These are phyloP conservation scores for Phialophora tarda DNA, from an alignment of 2,329 filamentous ascomycete genomes.

Conservation along the genomic window DNA sequence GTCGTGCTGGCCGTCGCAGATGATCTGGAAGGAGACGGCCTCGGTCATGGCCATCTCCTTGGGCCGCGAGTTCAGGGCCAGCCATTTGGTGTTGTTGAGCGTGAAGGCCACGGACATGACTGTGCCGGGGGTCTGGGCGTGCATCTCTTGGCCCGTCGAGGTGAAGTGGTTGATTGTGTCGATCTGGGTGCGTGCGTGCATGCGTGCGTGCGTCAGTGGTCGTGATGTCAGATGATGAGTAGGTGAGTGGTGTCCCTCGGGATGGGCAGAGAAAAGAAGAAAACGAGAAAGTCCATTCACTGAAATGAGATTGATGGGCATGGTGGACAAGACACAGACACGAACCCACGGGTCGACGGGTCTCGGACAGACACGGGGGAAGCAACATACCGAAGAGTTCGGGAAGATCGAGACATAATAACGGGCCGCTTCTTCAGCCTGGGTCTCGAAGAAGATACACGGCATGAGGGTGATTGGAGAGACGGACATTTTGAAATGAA, in stretches of 20 bases:
- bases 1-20: conserved; percentile 55
- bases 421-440: conserved; percentile 40
- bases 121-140: conserved; percentile 41
- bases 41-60: conserved; percentile 48
- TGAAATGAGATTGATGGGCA: neutral
- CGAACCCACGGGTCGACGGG: neutral
- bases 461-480: conserved; percentile 32
- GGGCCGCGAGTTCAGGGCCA: conserved; percentile 54
- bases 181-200: too few species aligned
- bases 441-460: conserved; percentile 40
- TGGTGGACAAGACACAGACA: neutral
- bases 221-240: too few species aligned
- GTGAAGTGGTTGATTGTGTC: conserved; percentile 43
- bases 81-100: conserved; percentile 50
- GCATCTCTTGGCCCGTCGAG: conserved; percentile 42
- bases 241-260: too few species aligned
- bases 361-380: neutral
- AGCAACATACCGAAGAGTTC: conserved; percentile 22
- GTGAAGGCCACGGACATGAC: conserved; percentile 46
- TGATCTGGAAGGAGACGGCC: conserved; percentile 53
- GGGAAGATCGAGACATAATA: conserved; percentile 40
- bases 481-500: conserved; percentile 13
- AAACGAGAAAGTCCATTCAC: too few species aligned
- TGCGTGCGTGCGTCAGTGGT: too few species aligned
- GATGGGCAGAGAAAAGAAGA: too few species aligned